These are phyloP conservation scores for Russula sp. DNA, from an alignment of 768 basidiomycete genomes.

Conservation along the genomic window DNA sequence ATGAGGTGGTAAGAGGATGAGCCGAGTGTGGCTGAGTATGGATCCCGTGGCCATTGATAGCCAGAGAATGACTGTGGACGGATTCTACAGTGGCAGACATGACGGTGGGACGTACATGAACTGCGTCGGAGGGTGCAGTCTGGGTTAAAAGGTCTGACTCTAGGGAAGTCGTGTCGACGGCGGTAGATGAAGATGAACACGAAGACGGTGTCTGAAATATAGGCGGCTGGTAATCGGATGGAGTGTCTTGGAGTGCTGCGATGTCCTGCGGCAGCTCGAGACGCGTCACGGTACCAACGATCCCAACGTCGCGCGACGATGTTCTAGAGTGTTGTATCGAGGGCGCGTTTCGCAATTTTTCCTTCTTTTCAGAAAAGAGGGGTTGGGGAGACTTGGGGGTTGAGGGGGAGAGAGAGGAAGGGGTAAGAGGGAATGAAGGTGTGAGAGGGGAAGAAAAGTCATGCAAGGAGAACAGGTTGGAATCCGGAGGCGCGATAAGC, in stretches of 20 bases:
- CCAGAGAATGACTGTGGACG: conserved; percentile 16
- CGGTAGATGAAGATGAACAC: conserved; percentile 25
- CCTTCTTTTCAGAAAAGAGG: background rate
- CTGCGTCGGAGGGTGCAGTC: conserved; percentile 23
- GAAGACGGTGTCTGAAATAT: conserved; percentile 34
- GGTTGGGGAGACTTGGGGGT: background rate
- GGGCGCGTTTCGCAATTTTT: background rate
- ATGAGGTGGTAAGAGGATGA: background rate
- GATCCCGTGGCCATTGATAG: conserved; percentile 6
- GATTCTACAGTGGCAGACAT: conserved; percentile 27
- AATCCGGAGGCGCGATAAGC: conserved; percentile 10
- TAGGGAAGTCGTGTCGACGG: background rate
- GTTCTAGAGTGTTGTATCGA: conserved; percentile 29
- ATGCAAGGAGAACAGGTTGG: background rate
- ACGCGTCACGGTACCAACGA: conserved; percentile 39
- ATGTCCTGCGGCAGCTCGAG: conserved; percentile 24
- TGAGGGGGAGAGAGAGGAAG: conserved; percentile 15
- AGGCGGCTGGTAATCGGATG: conserved; percentile 28
- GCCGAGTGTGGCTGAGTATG: conserved; percentile 3
- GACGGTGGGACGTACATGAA: conserved; percentile 15
- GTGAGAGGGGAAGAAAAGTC: background rate
- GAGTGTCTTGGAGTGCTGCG: conserved; percentile 8
- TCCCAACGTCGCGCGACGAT: conserved; percentile 43
- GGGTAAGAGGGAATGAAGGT: conserved; percentile 37
- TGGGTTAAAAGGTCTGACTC: background rate